Evolutionary conservation across 2,329 filamentous ascomycete genomes (phyloP).

Genomic region (Fusarium papillatum): DNA sequence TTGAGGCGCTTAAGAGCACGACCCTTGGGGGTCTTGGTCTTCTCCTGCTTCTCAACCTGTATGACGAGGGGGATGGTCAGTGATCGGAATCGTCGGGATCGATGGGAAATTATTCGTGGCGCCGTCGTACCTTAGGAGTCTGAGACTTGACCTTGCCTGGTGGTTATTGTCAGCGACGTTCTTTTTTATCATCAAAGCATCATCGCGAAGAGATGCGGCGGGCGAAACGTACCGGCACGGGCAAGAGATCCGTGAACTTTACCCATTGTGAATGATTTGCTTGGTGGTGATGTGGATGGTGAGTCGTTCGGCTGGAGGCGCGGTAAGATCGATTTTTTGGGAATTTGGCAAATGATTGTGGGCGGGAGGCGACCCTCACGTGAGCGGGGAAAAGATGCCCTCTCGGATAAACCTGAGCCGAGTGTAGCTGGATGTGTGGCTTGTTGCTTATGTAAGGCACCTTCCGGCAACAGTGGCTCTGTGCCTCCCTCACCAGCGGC

Average conservation of each 20-base stretch:
- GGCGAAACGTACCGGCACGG: constrained; percentile 73
- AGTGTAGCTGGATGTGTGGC: not conserved
- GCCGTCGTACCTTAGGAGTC: constrained; percentile 83
- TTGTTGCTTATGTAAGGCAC: constrained; percentile 17
- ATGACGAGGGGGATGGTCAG: constrained; percentile 43
- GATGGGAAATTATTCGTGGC: constrained; percentile 30
- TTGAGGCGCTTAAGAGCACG: constrained; percentile 96
- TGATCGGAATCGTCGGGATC: constrained; percentile 44
- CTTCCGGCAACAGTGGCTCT: not conserved
- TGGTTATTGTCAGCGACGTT: constrained; percentile 66
- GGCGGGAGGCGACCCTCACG: constrained; percentile 52
- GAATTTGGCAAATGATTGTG: constrained; percentile 56
- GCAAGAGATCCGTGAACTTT: constrained; percentile 96
- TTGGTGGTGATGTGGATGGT: constrained; percentile 54
- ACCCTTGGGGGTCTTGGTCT: constrained; percentile 97
- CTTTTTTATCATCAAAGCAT: constrained; percentile 4
- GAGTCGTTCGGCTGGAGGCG: constrained; percentile 45
- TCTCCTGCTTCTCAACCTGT: constrained; percentile 91
- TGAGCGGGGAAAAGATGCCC: constrained; percentile 51
- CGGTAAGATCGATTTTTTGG: constrained; percentile 48
- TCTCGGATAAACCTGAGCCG: constrained; percentile 49
- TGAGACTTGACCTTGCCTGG: constrained; percentile 98
- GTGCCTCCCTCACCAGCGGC: not conserved
- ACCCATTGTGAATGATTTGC: constrained; percentile 76
- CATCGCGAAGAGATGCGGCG: constrained; percentile 21